Evolutionary conservation across 2,329 filamentous ascomycete genomes (phyloP).

Genomic region (Coleophoma crateriformis): DNA sequence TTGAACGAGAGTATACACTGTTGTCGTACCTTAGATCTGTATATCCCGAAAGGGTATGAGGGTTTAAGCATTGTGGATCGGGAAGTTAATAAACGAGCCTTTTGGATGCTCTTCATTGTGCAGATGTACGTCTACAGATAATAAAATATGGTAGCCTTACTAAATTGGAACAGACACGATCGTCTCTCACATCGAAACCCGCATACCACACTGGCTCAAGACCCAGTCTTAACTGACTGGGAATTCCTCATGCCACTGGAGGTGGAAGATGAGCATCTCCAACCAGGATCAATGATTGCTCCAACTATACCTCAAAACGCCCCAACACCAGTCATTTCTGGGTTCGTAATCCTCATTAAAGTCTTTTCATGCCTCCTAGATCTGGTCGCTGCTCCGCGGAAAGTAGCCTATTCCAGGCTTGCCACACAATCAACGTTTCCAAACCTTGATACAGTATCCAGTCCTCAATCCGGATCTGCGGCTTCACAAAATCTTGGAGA

Average conservation of each 20-base stretch:
- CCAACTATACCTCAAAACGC: neutral
- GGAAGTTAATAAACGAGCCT: slow-evolving; percentile 18
- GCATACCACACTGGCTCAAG: slow-evolving; percentile 14
- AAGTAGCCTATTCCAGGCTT: neutral
- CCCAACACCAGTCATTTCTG: slow-evolving; percentile 9
- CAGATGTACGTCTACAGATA: slow-evolving; percentile 15
- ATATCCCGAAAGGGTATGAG: slow-evolving; percentile 4
- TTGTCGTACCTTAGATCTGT: slow-evolving; percentile 4
- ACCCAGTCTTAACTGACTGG: slow-evolving; percentile 16
- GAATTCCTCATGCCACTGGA: slow-evolving; percentile 16
- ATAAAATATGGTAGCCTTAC: neutral
- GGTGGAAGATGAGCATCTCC: slow-evolving; percentile 9
- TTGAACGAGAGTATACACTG: slow-evolving; percentile 9
- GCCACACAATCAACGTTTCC: neutral
- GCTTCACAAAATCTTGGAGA: neutral
- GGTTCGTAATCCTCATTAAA: slow-evolving; percentile 16
- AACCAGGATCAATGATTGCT: neutral
- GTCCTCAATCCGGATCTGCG: neutral
- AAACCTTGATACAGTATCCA: neutral
- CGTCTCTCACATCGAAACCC: slow-evolving; percentile 9
- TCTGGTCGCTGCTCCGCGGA: neutral
- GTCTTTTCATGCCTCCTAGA: slow-evolving; percentile 14
- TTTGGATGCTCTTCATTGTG: slow-evolving; percentile 20
- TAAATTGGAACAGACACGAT: slow-evolving; percentile 3
- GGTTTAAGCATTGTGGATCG: slow-evolving; percentile 2